Conservation (phyloP, 2,329 filamentous ascomycete species). For the Parastagonospora avenae region DNA sequence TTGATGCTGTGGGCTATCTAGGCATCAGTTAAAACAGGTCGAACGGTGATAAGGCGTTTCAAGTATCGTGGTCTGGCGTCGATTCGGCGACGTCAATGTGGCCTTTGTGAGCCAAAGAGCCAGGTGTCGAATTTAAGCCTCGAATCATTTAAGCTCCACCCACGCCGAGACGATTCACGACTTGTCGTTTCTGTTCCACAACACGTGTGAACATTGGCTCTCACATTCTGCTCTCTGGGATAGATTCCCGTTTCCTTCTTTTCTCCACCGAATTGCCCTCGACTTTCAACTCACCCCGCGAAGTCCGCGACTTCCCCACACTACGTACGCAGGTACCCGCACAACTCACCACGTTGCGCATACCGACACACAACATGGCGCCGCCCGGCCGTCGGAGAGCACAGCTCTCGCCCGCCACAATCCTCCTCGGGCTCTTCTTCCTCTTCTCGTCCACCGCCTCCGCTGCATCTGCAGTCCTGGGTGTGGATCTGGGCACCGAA, state of each 20-base stretch:
- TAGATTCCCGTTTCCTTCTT: conserved; percentile 32
- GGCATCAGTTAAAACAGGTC: conserved; percentile 18
- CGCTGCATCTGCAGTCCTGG: conserved; percentile 78
- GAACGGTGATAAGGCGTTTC: conserved; percentile 13
- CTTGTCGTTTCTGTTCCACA: conserved; percentile 21
- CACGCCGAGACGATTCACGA: conserved; percentile 22
- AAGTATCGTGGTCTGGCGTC: conserved; percentile 16
- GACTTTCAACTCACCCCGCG: conserved; percentile 20
- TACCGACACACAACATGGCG: conserved; percentile 48
- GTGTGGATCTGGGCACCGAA: conserved; percentile 92
- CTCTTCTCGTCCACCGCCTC: conserved; percentile 63
- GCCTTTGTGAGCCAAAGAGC: conserved; percentile 36
- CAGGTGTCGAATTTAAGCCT: conserved; percentile 37
- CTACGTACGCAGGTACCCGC: conserved; percentile 8
- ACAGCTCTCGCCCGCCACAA: conserved; percentile 48
- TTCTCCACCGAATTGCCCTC: conserved; percentile 12
- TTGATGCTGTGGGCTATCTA: not conserved
- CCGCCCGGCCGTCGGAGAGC: conserved; percentile 53
- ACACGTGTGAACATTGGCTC: conserved; percentile 12
- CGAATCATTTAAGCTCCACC: conserved; percentile 25
- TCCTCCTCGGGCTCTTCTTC: conserved; percentile 59
- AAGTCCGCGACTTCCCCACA: conserved; percentile 30
- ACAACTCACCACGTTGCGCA: conserved; percentile 4
- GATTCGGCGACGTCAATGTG: conserved; percentile 34
- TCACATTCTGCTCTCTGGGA: conserved; percentile 21